phyloP scores from a whole-genome alignment of 129 eudicot genomes.

The Heracleum sosnowskyi region DNA sequence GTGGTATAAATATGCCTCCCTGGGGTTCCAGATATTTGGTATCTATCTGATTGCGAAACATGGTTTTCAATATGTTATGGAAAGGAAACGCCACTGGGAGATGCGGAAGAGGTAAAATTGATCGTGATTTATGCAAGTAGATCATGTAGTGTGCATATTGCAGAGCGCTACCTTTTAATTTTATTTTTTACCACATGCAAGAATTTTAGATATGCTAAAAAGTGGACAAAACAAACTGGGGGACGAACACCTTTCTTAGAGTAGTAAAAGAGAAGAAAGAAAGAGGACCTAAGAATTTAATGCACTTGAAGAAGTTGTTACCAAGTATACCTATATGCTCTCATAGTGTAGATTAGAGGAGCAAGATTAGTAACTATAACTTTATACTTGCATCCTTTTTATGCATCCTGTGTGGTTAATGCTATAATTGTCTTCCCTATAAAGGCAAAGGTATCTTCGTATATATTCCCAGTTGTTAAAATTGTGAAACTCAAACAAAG shows the following conservation, averaged over 20 bases:
- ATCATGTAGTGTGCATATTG: background rate
- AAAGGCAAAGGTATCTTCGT: background rate
- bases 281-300: background rate
- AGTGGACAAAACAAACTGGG: background rate
- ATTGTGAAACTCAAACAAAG: background rate
- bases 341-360: background rate
- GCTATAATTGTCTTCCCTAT: background rate
- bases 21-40: conserved; percentile 80
- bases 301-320: background rate
- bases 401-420: background rate
- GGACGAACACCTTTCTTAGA: background rate
- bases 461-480: background rate
- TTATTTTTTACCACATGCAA: background rate
- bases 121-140: background rate
- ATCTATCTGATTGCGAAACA: conserved; percentile 69
- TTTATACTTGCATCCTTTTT: background rate
- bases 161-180: background rate
- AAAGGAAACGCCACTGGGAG: conserved; percentile 90
- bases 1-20: conserved; percentile 87
- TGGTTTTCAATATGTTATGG: conserved; percentile 65
- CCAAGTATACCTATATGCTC: background rate
- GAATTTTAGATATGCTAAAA: background rate
- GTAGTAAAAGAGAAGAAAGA: background rate
- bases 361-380: background rate
- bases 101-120: conserved; percentile 63